phyloP scores from a whole-genome alignment of 2,329 filamentous ascomycete species.

The Penicillium janthinellum region DNA sequence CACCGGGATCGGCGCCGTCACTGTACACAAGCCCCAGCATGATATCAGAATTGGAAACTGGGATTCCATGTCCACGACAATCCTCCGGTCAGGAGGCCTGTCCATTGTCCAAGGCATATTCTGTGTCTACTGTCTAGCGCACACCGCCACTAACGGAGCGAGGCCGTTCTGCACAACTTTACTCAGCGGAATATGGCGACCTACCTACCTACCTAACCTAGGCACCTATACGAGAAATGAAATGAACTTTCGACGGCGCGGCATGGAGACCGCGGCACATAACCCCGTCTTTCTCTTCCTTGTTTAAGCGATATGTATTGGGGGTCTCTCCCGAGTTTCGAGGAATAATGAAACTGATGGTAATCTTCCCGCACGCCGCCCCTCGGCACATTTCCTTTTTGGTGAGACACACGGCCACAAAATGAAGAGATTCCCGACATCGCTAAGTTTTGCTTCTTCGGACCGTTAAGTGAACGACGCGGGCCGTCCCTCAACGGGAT shows the following conservation, averaged over 20 bases:
- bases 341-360: no score
- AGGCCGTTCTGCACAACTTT: neutral
- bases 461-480: slow-evolving; percentile 12
- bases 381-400: neutral
- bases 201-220: no score
- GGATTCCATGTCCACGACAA: neutral
- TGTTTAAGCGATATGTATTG: neutral
- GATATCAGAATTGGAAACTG: slow-evolving; percentile 6
- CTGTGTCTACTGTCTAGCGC: neutral
- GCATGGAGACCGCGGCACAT: neutral
- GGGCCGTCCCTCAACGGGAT: neutral
- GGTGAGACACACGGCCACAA: neutral
- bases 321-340: neutral
- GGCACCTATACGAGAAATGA: neutral
- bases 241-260: neutral
- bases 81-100: neutral
- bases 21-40: neutral
- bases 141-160: neutral
- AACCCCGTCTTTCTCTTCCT: neutral
- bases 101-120: neutral
- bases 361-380: neutral
- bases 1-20: neutral
- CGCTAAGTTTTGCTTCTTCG: slow-evolving; percentile 11
- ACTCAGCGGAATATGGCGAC: neutral
- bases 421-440: neutral